Evolutionary conservation across 2,329 filamentous ascomycete species (phyloP), one percentile per base, ranked within the genome.

Genomic region (Calcarisporium arbuscula): DNA sequence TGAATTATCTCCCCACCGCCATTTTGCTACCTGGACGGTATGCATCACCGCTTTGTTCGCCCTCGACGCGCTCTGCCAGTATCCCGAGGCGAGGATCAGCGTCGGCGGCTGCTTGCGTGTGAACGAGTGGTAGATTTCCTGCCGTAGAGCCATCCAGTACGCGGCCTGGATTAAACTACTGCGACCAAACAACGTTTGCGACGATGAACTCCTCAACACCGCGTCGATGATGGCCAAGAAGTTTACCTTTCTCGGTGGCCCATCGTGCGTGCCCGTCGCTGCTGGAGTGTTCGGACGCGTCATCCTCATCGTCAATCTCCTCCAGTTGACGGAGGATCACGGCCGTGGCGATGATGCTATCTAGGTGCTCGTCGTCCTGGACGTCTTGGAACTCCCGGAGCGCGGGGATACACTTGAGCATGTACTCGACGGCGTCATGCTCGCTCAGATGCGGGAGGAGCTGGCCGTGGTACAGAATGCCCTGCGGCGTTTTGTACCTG

Each of bases 11-110:
- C 57, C 58, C 60, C 59, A 62, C 14, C 58, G 58, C 60, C 60
- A 64, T 38, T 60, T 61, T 2, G 60, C 57, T 0, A 61, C 55
- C 18, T 63, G 59, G 8, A 61, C 60, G 7, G 60, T 62, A 36
- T 64, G 61, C 48, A 63, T 54, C 5, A 64, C 60, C 11, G 60
- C 55, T 39, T 58, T 58, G 44, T 64, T 64, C 2, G 59, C 60
- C 8, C 50, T 54, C 1, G 60, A 60, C 1, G 60, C 55, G 3
- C 47, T 51, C 5, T 52, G 47, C 30, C 58, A 60, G 16, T 58
- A 53, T 8, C 57, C 57, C 0, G 53, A 46, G 2, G 54, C 53
- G 0, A 62, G 49, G 4, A 55, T 50, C 26, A 64, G 52, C 41
- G 63, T 58, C 0, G 60, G 60, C 1, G 60, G 50, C 9, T 63